Conservation (phyloP, 257 asterid species). For the Solanum chilense region DNA sequence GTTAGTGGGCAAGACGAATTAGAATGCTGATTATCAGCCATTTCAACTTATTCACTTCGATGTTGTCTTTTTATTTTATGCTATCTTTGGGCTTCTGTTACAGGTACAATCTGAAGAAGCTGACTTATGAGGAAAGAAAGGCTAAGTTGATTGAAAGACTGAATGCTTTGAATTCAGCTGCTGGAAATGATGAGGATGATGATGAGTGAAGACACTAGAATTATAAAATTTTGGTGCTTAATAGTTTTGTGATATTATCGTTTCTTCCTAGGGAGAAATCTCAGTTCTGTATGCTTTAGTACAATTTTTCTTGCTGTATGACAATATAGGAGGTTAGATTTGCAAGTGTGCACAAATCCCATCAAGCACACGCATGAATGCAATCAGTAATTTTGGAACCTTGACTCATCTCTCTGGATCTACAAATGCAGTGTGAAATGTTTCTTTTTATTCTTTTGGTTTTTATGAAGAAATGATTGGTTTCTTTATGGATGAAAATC, state of each 20-base stretch:
- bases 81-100: background rate
- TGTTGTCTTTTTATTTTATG: background rate
- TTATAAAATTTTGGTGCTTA: background rate
- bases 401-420: background rate
- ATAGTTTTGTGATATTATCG: background rate
- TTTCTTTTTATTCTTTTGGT: background rate
- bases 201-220: slow-evolving; percentile 15
- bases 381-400: background rate
- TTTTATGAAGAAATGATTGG: background rate
- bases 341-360: background rate
- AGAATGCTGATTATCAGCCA: background rate
- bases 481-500: background rate
- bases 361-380: background rate
- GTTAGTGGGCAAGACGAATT: background rate
- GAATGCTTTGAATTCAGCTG: slow-evolving; percentile 58
- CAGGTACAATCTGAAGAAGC: slow-evolving; percentile 65
- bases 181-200: slow-evolving; percentile 35
- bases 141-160: slow-evolving; percentile 55
- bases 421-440: background rate
- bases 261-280: background rate
- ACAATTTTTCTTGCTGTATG: background rate
- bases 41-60: background rate
- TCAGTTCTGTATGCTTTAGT: background rate
- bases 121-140: slow-evolving; percentile 66
- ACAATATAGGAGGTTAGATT: background rate